A percentile compares a stretch with the other conserved stretches of the same genome.
These are phyloP conservation scores for Umbelopsis sp. DNA, from an alignment of 371 early-diverging fungal species.

Conservation along the genomic window DNA sequence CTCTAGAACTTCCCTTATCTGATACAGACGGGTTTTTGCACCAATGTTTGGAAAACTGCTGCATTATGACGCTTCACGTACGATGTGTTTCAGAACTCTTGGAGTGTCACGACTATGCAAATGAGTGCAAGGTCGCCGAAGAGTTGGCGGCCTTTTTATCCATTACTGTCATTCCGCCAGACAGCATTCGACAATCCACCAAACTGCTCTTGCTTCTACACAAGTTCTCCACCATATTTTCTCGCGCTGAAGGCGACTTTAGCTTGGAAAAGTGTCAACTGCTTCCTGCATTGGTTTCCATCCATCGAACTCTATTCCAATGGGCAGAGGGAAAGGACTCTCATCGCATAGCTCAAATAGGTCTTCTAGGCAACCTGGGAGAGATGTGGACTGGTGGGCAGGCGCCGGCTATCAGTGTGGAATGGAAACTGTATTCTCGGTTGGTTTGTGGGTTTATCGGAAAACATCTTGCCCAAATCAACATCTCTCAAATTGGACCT, in stretches of 20 bases:
- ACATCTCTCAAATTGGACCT: constrained; percentile 1
- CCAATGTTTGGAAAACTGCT: constrained; percentile 10
- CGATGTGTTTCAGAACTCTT: neutral
- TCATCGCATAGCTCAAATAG: neutral
- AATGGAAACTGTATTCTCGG: constrained; percentile 17
- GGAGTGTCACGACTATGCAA: neutral
- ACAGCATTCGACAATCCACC: neutral
- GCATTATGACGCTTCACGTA: neutral
- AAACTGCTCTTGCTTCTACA: neutral
- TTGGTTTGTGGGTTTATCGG: constrained; percentile 13
- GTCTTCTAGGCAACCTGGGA: neutral
- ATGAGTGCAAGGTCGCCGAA: constrained; percentile 8
- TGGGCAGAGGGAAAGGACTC: constrained; percentile 13
- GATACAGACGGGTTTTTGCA: constrained; percentile 5
- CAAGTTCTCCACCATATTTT: constrained; percentile 1
- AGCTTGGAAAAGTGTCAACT: neutral
- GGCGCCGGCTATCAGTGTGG: neutral
- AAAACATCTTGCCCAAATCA: constrained; percentile 3
- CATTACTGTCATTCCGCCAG: constrained; percentile 3
- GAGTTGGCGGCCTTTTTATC: constrained; percentile 8
- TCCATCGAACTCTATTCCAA: constrained; percentile 1
- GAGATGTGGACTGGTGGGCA: constrained; percentile 1
- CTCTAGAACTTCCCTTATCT: neutral
- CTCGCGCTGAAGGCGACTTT: neutral
- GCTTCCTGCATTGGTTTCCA: neutral